Conservation (phyloP, 164 flowering plant species). For the Protea cynaroides region DNA sequence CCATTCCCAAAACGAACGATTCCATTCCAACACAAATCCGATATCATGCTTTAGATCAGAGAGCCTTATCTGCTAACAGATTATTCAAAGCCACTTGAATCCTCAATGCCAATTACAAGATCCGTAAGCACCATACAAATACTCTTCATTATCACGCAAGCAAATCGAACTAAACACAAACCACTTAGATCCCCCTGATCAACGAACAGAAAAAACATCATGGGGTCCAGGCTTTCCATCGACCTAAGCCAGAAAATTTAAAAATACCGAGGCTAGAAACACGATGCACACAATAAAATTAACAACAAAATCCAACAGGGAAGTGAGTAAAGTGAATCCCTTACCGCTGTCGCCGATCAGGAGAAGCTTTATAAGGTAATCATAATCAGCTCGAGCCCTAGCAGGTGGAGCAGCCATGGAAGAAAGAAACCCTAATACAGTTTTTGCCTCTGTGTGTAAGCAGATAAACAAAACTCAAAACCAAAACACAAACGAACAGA, state of each 20-base stretch:
- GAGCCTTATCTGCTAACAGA: background rate
- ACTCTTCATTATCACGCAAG: too few relatives aligned
- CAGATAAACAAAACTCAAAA: too few relatives aligned
- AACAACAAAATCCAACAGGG: background rate
- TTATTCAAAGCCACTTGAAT: background rate
- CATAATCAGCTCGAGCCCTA: conserved; percentile 59
- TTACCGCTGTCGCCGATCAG: conserved; percentile 61
- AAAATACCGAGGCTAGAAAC: too few relatives aligned
- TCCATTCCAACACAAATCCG: too few relatives aligned
- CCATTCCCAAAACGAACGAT: too few relatives aligned
- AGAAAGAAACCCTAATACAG: conserved; percentile 8
- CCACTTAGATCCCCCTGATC: background rate
- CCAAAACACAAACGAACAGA: too few relatives aligned
- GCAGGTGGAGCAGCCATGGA: conserved; percentile 64
- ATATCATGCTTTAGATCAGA: too few relatives aligned
- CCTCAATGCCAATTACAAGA: background rate
- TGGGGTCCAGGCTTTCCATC: background rate
- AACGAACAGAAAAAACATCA: background rate
- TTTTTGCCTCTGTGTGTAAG: conserved; percentile 3
- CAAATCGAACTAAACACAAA: background rate
- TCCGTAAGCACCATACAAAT: background rate
- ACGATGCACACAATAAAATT: conserved; percentile 5
- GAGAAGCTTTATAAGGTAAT: conserved; percentile 51
- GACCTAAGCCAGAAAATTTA: background rate
- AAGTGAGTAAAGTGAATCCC: conserved; percentile 5